Conservation (phyloP, 2,329 filamentous ascomycete genomes). For the Penicillium sp. region DNA sequence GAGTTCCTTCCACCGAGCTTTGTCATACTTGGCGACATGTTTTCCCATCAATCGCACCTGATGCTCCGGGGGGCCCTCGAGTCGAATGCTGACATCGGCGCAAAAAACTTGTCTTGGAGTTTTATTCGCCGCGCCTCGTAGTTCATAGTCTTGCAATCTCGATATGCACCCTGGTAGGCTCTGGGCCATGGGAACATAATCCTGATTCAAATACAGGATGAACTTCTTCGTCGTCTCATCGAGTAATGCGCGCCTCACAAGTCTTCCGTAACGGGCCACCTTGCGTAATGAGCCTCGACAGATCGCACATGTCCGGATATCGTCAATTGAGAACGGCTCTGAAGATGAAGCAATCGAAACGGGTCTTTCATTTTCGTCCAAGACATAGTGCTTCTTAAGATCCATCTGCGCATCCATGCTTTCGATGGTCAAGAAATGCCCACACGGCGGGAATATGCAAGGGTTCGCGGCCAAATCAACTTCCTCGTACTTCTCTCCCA, state of each 20-base stretch:
- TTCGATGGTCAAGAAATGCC: conserved; percentile 65
- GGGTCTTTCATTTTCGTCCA: conserved; percentile 33
- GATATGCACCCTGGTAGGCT: conserved; percentile 33
- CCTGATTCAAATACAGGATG: conserved; percentile 57
- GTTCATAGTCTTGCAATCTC: conserved; percentile 28
- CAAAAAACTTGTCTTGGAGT: background rate
- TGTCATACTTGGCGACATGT: conserved; percentile 29
- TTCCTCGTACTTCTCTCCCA: conserved; percentile 60
- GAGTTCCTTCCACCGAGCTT: conserved; percentile 28
- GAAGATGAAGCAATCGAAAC: conserved; percentile 34
- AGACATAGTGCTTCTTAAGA: conserved; percentile 45
- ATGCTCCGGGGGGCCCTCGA: conserved; percentile 25
- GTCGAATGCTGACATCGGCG: conserved; percentile 21
- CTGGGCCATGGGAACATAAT: conserved; percentile 48
- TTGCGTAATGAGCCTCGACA: conserved; percentile 63
- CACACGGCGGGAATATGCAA: conserved; percentile 66
- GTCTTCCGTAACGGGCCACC: conserved; percentile 54
- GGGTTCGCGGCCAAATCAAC: conserved; percentile 64
- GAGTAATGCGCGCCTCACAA: conserved; percentile 58
- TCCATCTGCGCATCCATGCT: conserved; percentile 67
- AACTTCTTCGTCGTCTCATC: conserved; percentile 70
- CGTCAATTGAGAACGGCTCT: conserved; percentile 56
- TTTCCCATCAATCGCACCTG: conserved; percentile 32
- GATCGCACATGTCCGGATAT: conserved; percentile 60
- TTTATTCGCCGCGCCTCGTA: background rate